Percentiles rank a stretch among this genome's conserved stretches.
Conservation (phyloP, 2,329 filamentous ascomycete species). For the Tolypocladium capitatum region DNA sequence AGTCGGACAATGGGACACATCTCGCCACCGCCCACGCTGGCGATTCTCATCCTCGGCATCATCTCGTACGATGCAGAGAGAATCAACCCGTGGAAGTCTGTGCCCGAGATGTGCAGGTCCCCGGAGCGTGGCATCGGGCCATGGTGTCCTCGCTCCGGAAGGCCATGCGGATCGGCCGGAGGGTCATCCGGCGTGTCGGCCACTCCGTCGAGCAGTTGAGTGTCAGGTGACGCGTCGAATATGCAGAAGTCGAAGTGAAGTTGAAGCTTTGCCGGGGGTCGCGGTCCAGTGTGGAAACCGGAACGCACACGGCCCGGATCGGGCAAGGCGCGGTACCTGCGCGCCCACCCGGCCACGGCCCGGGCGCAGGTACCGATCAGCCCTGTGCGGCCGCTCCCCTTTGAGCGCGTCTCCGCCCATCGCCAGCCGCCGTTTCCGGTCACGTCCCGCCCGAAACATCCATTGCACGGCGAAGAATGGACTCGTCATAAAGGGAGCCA, state of each 20-base stretch:
- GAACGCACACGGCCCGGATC: neutral
- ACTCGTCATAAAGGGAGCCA: neutral
- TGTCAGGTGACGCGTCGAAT: no score
- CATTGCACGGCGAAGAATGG: no score
- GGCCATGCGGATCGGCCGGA: no score
- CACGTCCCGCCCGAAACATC: neutral
- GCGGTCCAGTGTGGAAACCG: neutral
- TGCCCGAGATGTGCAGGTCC: neutral
- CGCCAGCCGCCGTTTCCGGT: conserved; percentile 1
- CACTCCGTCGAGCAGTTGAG: no score
- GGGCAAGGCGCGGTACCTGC: neutral
- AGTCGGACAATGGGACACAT: no score
- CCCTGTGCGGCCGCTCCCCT: neutral
- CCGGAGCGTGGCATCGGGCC: neutral
- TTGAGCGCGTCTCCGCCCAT: neutral
- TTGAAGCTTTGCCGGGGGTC: neutral
- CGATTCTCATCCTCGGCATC: neutral
- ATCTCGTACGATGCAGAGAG: neutral
- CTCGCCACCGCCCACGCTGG: no score
- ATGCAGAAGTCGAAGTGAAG: no score
- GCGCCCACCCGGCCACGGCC: neutral
- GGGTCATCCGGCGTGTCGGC: no score
- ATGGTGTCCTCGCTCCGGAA: neutral
- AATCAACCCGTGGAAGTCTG: neutral
- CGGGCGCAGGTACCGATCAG: neutral